Base-by-base conservation (phyloP, 192 early-diverging fungal species). In the Dissophora ornata region DNA sequence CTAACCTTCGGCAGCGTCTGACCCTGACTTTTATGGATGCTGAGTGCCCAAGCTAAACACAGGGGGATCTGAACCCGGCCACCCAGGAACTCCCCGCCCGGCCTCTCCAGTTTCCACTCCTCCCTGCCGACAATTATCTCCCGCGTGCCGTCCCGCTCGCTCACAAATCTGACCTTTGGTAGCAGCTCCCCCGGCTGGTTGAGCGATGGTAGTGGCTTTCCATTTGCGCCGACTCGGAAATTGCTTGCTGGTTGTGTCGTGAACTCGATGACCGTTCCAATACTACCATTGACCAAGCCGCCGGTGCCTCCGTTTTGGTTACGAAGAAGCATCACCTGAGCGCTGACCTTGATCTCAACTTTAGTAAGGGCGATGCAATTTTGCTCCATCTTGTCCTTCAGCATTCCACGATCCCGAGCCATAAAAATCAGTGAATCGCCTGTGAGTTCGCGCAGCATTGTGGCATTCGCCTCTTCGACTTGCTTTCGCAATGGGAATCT, bases 291-390 rank as follows among this genome's bases (percentile, higher is more conserved):
- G 47, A 94, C 93, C n/a, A 95, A 75, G 0, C 74, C 75, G 10
- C 59, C 36, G 2, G 82, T 81, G 3, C 64, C 65, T 0, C 62
- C 71, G 18, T 28, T 38, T 30, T 75, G 71, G 60, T 93, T 93
- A 51, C 90, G 91, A 34, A 92, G 78, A 40, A 97, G 82, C 92
- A 95, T 95, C 2, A 97, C 96, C 66, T 96, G 96, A 4, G 94
- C 89, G 34, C 83, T 59, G 3, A 80, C 32, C 79, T 95, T 95
- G n/a, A 97, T 81, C 51, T 86, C 84, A 3, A 97, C 82, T 21
- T 61, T 41, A 9, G 75, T 66, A 0, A 88, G 93, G 0, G 93
- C 90, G 22, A 88, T 73, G 64, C 90, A 91, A 11, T 79, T 60
- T 19, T 85, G 79, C 0, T 87, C 60, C 67, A 67, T 61, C 68